Conservation (phyloP, 805 yeast species). For the Hyphopichia homilentoma region DNA sequence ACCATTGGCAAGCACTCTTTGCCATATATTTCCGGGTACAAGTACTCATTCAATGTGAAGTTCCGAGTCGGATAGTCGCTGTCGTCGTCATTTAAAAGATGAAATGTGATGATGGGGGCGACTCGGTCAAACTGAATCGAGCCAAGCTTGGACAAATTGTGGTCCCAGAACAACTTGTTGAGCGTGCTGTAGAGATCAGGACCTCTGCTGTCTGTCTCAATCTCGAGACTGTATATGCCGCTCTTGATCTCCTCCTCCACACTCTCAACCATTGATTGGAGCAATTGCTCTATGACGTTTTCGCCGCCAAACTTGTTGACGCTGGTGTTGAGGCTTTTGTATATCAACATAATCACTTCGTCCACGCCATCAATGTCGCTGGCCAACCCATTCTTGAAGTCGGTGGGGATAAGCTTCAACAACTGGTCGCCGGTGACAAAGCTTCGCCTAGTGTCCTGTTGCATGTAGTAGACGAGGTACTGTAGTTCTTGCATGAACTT, state of each 20-base stretch:
- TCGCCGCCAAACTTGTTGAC: background rate
- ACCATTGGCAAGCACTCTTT: constrained; percentile 16
- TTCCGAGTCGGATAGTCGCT: constrained; percentile 8
- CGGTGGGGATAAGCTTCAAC: background rate
- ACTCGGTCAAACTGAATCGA: constrained; percentile 21
- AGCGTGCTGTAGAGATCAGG: constrained; percentile 27
- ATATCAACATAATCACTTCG: constrained; percentile 15
- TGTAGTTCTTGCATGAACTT: background rate
- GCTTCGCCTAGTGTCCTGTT: background rate
- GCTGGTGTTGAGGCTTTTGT: constrained; percentile 8
- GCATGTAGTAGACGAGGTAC: background rate
- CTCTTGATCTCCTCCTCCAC: constrained; percentile 19
- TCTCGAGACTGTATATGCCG: constrained; percentile 25
- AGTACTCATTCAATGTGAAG: constrained; percentile 23
- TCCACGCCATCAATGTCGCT: constrained; percentile 7
- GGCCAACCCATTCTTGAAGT: background rate
- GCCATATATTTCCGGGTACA: constrained; percentile 35
- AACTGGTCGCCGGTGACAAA: background rate
- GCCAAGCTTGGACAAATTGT: constrained; percentile 24
- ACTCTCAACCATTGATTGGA: constrained; percentile 27
- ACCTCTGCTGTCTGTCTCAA: constrained; percentile 27
- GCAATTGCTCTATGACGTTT: constrained; percentile 10
- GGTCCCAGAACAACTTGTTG: constrained; percentile 36
- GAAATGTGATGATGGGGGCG: constrained; percentile 30
- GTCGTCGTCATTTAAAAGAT: constrained; percentile 24